Conservation (phyloP, 2,329 filamentous ascomycete genomes). For the Pseudocercospora eumusae region DNA sequence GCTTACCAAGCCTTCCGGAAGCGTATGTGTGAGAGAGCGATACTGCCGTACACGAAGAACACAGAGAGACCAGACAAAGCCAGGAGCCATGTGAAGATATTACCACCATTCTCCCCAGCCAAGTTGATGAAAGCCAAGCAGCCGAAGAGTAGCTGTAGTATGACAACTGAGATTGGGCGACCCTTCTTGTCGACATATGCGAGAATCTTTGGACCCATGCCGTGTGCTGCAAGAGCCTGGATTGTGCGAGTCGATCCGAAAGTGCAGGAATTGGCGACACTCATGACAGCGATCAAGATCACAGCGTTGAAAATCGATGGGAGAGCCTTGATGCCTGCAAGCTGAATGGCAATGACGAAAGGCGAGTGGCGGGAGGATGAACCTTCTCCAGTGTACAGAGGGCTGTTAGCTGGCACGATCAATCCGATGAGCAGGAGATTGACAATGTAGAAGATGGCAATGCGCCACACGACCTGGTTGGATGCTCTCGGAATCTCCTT, state of each 20-base stretch:
- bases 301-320: conserved; percentile 75
- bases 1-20: conserved; percentile 69
- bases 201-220: conserved; percentile 74
- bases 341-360: conserved; percentile 70
- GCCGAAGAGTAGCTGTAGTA: conserved; percentile 65
- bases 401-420: conserved; percentile 40
- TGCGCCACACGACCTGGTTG: conserved; percentile 39
- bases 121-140: conserved; percentile 69
- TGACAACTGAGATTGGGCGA: conserved; percentile 73
- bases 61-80: conserved; percentile 70
- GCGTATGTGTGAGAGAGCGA: conserved; percentile 85
- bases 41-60: conserved; percentile 78
- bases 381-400: conserved; percentile 51
- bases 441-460: conserved; percentile 38
- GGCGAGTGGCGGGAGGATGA: conserved; percentile 49
- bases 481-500: conserved; percentile 43
- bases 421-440: conserved; percentile 36
- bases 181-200: conserved; percentile 82
- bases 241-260: conserved; percentile 61
- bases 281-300: conserved; percentile 65
- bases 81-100: conserved; percentile 75
- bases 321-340: conserved; percentile 66
- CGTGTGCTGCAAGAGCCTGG: conserved; percentile 48
- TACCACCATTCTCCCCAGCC: conserved; percentile 59
- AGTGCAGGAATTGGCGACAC: conserved; percentile 59